These are phyloP conservation scores for Kwoniella botswanensis DNA, from an alignment of 768 basidiomycete genomes.

Conservation along the genomic window DNA sequence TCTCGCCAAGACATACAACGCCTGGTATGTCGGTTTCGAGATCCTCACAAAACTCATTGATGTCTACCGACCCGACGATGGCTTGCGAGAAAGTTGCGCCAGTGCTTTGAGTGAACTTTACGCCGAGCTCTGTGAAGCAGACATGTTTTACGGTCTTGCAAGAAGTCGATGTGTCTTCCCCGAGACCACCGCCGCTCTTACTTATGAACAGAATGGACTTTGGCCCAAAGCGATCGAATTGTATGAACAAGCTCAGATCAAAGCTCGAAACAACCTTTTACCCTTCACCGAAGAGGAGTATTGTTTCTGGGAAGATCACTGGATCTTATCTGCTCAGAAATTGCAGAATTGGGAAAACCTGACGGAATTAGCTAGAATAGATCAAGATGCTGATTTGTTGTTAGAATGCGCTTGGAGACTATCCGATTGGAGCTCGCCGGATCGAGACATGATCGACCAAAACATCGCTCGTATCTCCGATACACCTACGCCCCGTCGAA, in stretches of 20 bases:
- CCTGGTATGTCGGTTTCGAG: conserved; percentile 91
- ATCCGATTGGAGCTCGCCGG: conserved; percentile 78
- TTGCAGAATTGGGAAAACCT: conserved; percentile 97
- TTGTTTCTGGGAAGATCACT: conserved; percentile 99
- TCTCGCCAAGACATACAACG: conserved; percentile 90
- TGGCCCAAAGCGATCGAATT: conserved; percentile 89
- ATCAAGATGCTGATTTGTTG: conserved; percentile 87
- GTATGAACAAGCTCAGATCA: conserved; percentile 88
- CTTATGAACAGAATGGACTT: conserved; percentile 95
- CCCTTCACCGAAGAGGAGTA: conserved; percentile 95
- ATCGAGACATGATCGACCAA: conserved; percentile 73
- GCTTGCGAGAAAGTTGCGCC: conserved; percentile 77
- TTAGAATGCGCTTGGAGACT: conserved; percentile 95
- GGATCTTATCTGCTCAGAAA: conserved; percentile 94
- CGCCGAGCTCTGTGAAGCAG: conserved; percentile 93
- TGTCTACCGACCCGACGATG: conserved; percentile 74
- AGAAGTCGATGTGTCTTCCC: conserved; percentile 82
- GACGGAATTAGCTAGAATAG: conserved; percentile 83
- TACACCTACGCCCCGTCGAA: conserved; percentile 88
- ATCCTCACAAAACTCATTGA: conserved; percentile 82
- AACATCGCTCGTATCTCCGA: conserved; percentile 79
- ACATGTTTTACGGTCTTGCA: conserved; percentile 96
- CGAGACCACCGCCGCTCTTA: conserved; percentile 82
- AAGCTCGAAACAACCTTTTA: conserved; percentile 76
- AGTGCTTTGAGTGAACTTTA: conserved; percentile 95